Evolutionary conservation across 768 basidiomycete species (phyloP).

Genomic region (Podaxis sp.): DNA sequence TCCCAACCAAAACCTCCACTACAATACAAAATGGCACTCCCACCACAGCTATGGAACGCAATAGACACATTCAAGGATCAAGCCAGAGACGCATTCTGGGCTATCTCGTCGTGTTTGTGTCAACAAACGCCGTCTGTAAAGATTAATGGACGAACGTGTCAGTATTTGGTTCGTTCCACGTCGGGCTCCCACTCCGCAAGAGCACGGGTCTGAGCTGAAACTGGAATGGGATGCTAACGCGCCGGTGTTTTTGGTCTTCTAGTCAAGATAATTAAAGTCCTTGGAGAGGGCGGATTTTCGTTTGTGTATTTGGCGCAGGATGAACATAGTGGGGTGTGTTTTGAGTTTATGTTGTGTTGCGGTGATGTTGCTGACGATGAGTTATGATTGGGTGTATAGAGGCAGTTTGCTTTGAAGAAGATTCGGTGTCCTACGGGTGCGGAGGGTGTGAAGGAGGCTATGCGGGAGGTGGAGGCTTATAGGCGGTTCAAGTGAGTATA

Average conservation of each 20-base stretch:
- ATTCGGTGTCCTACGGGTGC: constrained; percentile 89
- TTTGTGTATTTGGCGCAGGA: constrained; percentile 90
- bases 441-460: constrained; percentile 86
- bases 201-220: neutral
- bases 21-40: constrained; percentile 28
- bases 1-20: neutral
- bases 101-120: constrained; percentile 78
- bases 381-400: constrained; percentile 35
- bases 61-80: constrained; percentile 68
- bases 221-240: constrained; percentile 2
- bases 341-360: neutral
- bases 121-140: constrained; percentile 85
- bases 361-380: neutral
- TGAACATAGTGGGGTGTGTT: constrained; percentile 76
- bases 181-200: neutral
- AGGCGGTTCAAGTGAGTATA: constrained; percentile 81
- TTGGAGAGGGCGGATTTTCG: constrained; percentile 96
- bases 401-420: constrained; percentile 96
- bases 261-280: constrained; percentile 89
- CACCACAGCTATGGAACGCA: constrained; percentile 41
- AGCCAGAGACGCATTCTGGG: constrained; percentile 81
- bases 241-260: constrained; percentile 4
- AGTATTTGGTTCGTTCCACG: constrained; percentile 24
- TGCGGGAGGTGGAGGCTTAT: constrained; percentile 92
- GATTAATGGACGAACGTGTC: constrained; percentile 93